These are phyloP conservation scores for Macrophomina tecta DNA, from an alignment of 2,329 filamentous ascomycete genomes.

Conservation along the genomic window DNA sequence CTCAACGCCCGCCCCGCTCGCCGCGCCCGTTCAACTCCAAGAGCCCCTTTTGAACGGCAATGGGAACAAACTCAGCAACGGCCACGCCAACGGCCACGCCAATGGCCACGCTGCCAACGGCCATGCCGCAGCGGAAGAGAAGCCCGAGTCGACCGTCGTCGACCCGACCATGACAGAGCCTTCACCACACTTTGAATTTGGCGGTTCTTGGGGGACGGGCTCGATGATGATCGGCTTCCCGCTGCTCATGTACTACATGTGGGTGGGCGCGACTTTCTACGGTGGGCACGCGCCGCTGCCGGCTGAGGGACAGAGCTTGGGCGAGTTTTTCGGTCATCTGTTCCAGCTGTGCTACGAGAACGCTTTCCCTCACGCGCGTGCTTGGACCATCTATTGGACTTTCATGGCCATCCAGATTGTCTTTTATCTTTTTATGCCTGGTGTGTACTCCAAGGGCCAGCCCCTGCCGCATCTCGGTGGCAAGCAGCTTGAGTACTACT, in stretches of 20 bases:
- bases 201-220: constrained; percentile 78
- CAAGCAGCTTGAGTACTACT: constrained; percentile 92
- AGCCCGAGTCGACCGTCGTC: constrained; percentile 34
- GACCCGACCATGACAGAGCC: constrained; percentile 39
- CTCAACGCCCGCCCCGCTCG: constrained; percentile 41
- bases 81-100: constrained; percentile 29
- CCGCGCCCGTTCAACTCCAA: neutral
- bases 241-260: constrained; percentile 99
- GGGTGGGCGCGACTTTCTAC: constrained; percentile 94
- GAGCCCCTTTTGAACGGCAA: constrained; percentile 30
- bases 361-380: constrained; percentile 80
- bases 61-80: neutral
- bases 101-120: constrained; percentile 47
- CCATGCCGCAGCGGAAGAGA: constrained; percentile 39
- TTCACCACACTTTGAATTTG: constrained; percentile 73
- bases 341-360: constrained; percentile 76
- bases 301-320: constrained; percentile 67
- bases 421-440: constrained; percentile 85
- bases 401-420: constrained; percentile 86
- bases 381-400: constrained; percentile 93
- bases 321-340: constrained; percentile 75
- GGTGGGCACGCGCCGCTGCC: constrained; percentile 79
- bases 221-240: constrained; percentile 93
- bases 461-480: constrained; percentile 81
- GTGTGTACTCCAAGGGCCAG: constrained; percentile 87